Percentiles rank a stretch among this genome's conserved stretches.
Conservation (phyloP, 768 basidiomycete genomes). For the Mycena chlorophos region DNA sequence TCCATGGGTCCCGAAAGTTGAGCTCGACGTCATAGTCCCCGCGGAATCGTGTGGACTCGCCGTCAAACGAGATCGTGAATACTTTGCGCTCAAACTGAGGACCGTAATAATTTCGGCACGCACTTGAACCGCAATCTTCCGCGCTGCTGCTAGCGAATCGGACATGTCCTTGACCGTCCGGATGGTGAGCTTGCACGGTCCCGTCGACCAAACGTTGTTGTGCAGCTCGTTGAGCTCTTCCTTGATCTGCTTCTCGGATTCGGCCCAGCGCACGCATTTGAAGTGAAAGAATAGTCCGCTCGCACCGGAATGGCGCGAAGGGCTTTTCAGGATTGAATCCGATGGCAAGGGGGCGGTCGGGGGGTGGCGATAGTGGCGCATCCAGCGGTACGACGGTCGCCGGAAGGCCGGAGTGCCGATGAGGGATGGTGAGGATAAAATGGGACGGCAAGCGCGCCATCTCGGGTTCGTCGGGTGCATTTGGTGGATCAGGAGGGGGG, state of each 20-base stretch:
- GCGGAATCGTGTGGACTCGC: not conserved
- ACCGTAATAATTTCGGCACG: not conserved
- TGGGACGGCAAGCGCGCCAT: not conserved
- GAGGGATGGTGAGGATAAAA: not conserved
- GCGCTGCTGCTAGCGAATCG: not conserved
- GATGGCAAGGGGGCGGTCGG: not conserved
- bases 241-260: conserved; percentile 2
- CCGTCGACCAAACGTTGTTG: not conserved
- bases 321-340: conserved; percentile 4
- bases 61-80: not conserved
- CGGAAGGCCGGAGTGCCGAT: not conserved
- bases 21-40: not conserved
- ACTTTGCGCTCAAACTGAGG: conserved; percentile 2
- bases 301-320: conserved; percentile 16
- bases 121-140: conserved; percentile 8
- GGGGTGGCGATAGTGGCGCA: not conserved
- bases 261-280: not conserved
- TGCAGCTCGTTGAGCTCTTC: conserved; percentile 2
- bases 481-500: not conserved
- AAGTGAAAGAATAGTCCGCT: conserved; percentile 18
- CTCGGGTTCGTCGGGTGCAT: not conserved
- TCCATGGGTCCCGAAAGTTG: not conserved
- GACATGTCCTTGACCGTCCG: not conserved
- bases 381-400: not conserved
- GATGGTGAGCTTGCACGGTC: conserved; percentile 4